Evolutionary conservation across 140 eudicot species (phyloP), one percentile per base, ranked within the genome.

Genomic region (Bidens hawaiensis): DNA sequence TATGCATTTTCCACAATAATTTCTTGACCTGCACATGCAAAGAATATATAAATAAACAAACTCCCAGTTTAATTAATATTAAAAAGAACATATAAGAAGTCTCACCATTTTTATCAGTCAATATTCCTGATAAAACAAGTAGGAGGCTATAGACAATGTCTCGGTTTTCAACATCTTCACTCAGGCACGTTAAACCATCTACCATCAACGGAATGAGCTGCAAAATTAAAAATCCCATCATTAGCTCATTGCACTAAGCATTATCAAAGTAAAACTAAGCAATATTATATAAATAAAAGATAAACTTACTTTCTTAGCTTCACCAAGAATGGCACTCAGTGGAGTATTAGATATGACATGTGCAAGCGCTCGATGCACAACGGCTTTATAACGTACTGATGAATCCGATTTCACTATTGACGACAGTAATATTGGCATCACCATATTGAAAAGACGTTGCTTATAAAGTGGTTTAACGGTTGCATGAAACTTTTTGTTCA

Each of bases 41-140:
- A 34, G 52, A 9, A 21, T 17, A n/a, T n/a, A n/a, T n/a, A 48
- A 15, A 56, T 13, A 50, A 23, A 26, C 7, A 43, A 49, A 36
- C 60, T 59, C 50, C 0, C 31, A 60, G 16, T 60, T 22, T 8
- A 36, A 12, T 15, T 48, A 2, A 34, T n/a, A 9, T 5, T 4
- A 19, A 17, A n/a, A 16, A 26, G 4, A 52, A 3, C 7, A 8
- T 12, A 8, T 13, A 48, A 26, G 4, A 66, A 27, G 59, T 41
- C 85, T 84, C 74, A 91, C 99, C 94, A 22, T 80, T 88, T 79
- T 76, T 77, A 59, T 88, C 94, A 22, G 79, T 75, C 74, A 93
- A 72, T n/a, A 88, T 76, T 64, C 95, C 94, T 65, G 96, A 93
- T 52, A 88, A 70, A 65, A 88, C 84, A 54, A 93, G 85, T 66